phyloP scores from a whole-genome alignment of 345 rosid species.

The Psidium guajava region DNA sequence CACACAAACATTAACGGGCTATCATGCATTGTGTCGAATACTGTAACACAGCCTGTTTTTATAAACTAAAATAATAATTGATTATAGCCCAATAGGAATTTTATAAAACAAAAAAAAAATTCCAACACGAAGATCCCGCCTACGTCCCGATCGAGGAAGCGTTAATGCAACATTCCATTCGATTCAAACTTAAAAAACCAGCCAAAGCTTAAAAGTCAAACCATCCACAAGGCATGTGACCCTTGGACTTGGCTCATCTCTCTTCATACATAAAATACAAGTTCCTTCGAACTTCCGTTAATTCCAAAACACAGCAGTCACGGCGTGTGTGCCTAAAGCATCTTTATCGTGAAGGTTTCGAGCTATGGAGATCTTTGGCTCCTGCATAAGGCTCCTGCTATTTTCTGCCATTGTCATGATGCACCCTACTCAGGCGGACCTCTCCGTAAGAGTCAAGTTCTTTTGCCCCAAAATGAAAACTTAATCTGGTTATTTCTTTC shows the following conservation, averaged over 20 bases:
- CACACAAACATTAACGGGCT: no score
- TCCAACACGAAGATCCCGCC: no score
- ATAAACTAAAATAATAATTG: no score
- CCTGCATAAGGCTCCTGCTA: neutral
- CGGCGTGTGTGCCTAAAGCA: neutral
- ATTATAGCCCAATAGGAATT: no score
- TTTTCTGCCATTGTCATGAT: neutral
- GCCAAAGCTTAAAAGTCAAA: no score
- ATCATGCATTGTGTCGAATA: no score
- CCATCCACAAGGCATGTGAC: no score
- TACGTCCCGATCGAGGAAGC: accelerated
- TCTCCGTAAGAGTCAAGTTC: neutral
- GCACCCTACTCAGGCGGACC: neutral
- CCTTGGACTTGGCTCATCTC: no score
- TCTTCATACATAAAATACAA: neutral
- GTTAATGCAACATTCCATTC: neutral
- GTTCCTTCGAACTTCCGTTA: neutral
- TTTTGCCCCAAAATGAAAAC: neutral
- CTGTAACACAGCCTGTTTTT: no score
- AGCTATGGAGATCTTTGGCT: neutral
- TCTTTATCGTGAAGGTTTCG: neutral
- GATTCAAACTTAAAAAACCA: neutral
- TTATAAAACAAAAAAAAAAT: no score
- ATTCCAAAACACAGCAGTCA: neutral
- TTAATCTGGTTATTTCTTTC: neutral